A percentile compares a stretch with the other conserved stretches of the same genome.
These are phyloP conservation scores for Parafenestella ontariensis DNA, from an alignment of 2,329 filamentous ascomycete species.

Conservation along the genomic window DNA sequence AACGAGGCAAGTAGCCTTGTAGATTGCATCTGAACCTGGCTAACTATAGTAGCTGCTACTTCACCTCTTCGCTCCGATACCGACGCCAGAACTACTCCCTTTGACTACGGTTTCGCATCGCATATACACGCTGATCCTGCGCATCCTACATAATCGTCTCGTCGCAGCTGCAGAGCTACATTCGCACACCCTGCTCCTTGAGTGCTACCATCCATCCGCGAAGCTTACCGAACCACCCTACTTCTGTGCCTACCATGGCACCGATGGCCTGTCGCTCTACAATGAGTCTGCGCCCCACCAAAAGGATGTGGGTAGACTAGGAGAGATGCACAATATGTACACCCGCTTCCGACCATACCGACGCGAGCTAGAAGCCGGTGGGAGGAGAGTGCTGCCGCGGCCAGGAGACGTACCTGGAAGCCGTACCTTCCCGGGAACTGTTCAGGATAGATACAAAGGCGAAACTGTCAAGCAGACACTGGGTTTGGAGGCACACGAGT, in stretches of 20 bases:
- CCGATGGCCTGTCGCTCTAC: slow-evolving; percentile 62
- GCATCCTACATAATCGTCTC: slow-evolving; percentile 70
- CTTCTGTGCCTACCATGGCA: slow-evolving; percentile 71
- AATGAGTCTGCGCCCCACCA: slow-evolving; percentile 44
- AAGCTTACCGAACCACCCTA: slow-evolving; percentile 73
- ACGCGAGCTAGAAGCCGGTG: slow-evolving; percentile 57
- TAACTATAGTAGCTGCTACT: slow-evolving; percentile 50
- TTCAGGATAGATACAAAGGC: slow-evolving; percentile 39
- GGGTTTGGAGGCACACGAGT: slow-evolving; percentile 71
- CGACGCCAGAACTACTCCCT: slow-evolving; percentile 56
- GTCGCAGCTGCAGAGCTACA: slow-evolving; percentile 64
- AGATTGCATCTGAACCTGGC: slow-evolving; percentile 1
- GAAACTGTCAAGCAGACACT: slow-evolving; percentile 66
- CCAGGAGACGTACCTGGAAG: slow-evolving; percentile 58
- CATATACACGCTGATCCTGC: slow-evolving; percentile 68
- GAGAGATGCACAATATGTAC: slow-evolving; percentile 65
- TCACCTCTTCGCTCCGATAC: slow-evolving; percentile 51
- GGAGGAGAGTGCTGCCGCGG: slow-evolving; percentile 48
- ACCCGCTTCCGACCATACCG: slow-evolving; percentile 72
- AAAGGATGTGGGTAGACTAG: slow-evolving; percentile 47
- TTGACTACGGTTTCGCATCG: slow-evolving; percentile 67
- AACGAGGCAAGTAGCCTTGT: slow-evolving; percentile 41
- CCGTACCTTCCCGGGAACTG: slow-evolving; percentile 45
- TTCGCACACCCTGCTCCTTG: slow-evolving; percentile 73
- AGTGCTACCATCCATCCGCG: slow-evolving; percentile 77